Evolutionary conservation across 257 asterid genomes (phyloP), one percentile per base, ranked within the genome.

Genomic region (Solanum bulbocastanum): DNA sequence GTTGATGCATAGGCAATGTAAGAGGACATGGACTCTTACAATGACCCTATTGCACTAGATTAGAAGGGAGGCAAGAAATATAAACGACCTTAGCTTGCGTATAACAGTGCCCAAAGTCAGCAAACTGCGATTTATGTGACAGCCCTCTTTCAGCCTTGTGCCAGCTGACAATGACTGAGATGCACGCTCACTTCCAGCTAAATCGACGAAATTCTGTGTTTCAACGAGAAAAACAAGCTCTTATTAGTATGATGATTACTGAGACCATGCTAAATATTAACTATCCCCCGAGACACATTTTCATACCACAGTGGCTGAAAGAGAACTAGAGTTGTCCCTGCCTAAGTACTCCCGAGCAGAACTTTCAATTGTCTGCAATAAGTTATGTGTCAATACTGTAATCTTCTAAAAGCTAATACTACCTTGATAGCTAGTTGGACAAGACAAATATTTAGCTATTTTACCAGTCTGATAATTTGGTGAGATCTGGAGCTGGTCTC

Each of bases 101-200:
- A 97, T 94, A 32, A 97, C 97, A 15, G 98, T 94, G 89, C 98
- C 98, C 33, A 97, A 93, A 35, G 99, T 94, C 52, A 97, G 94
- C 92, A 97, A 93, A 92, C 99, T 97, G 71, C 99, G 98, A 62
- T 96, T 96, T 78, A 96, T 96, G 92, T 96, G 98, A 94, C 98
- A 94, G 82, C 99, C 99, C 91, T 97, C 99, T 92, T 97, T 97
- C 76, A 97, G 91, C 92, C 99, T 92, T 69, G 99, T 86, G 71
- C 99, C 99, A 32, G 98, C 98, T 52, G 98, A 93, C 87, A 95
- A 89, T 30, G 98, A 92, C 86, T 97, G 99, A 68, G 99, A 97
- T 88, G 99, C 99, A 74, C 98, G 93, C 92, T 97, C 99, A 66
- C 99, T 97, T 91, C 99, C 99, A 86, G 99, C 99, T 87, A 97